Base-by-base conservation (phyloP, 2,329 filamentous ascomycete species). In the Arthrobotrys pseudoclavata region DNA sequence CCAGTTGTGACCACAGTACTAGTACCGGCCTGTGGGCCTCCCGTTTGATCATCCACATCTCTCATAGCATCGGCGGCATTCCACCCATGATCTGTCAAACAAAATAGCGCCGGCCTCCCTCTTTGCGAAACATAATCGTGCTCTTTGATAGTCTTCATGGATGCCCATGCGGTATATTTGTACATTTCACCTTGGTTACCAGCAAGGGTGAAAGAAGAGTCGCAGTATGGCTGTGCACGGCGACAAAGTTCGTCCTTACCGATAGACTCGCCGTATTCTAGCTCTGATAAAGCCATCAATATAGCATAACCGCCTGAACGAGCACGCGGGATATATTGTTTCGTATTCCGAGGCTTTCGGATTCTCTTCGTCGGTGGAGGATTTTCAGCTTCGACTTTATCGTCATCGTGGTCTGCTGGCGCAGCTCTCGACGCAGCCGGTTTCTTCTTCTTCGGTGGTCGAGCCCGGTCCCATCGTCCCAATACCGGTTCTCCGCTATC, bases 281-380 rank as follows among this genome's bases (percentile, higher is more conserved):
- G 86, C 1, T 90, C 83, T 0, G 86, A 87, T 12, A 96, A 86
- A 0, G 88, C 91, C 34, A 93, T 81, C 1, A 96, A 83, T 18
- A 96, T 84, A 1, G 90, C 92, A 83, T 93, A 96, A 0, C 90
- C 86, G 0, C 92, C 92, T 4, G 91, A 92, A n/a, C 91, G 88
- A 70, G 91, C 86, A 5, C 86, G 84, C 0, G 92, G 92, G 1
- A 94, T 89, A 80, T 96, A 96, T 13, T 88, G 84, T 81, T 90
- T 93, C 13, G 86, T 81, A 80, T 86, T 86, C 42, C 84, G 83
- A 20, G 84, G 80, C 77, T 89, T 89, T 47, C 86, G 85, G 1
- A 85, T 80, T 81, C 87, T 92, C 84, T 91, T 93, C 9, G 84
- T 72, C 1, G 83, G 80, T 12, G 82, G 71, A 15, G 79, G 50